Evolutionary conservation across 2,329 filamentous ascomycete species (phyloP).

Genomic region (Simplicillium aogashimaense): DNA sequence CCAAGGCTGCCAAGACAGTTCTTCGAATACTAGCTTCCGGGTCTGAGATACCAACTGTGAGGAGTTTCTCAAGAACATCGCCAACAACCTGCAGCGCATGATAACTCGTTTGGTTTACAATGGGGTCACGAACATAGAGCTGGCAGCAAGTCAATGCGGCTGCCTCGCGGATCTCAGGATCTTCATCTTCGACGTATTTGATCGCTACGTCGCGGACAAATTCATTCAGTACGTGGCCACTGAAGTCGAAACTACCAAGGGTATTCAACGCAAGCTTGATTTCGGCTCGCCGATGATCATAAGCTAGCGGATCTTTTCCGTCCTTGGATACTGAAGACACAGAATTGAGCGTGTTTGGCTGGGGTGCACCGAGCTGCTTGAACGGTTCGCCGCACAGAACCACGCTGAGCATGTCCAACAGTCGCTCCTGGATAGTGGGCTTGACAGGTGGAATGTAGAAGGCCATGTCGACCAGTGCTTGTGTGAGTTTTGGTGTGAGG

Average conservation of each 20-base stretch:
- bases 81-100: constrained; percentile 96
- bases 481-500: constrained; percentile 83
- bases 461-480: constrained; percentile 95
- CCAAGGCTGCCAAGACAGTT: constrained; percentile 81
- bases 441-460: constrained; percentile 97
- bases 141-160: constrained; percentile 96
- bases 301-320: constrained; percentile 71
- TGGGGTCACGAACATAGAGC: constrained; percentile 91
- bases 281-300: constrained; percentile 72
- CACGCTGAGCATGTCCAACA: constrained; percentile 89
- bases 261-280: constrained; percentile 91
- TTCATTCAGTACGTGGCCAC: constrained; percentile 86
- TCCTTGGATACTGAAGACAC: constrained; percentile 82
- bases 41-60: constrained; percentile 92
- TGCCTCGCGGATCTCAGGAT: constrained; percentile 84
- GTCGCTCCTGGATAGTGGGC: constrained; percentile 81
- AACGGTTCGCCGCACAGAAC: constrained; percentile 90
- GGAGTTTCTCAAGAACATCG: constrained; percentile 92
- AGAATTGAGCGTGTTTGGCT: constrained; percentile 67
- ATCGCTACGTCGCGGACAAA: constrained; percentile 98
- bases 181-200: constrained; percentile 95
- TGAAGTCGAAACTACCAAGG: constrained; percentile 95
- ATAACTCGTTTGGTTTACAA: constrained; percentile 94
- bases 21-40: constrained; percentile 79
- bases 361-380: constrained; percentile 82